Conservation (phyloP, 208 protist species). For the Leishmania arabica region DNA sequence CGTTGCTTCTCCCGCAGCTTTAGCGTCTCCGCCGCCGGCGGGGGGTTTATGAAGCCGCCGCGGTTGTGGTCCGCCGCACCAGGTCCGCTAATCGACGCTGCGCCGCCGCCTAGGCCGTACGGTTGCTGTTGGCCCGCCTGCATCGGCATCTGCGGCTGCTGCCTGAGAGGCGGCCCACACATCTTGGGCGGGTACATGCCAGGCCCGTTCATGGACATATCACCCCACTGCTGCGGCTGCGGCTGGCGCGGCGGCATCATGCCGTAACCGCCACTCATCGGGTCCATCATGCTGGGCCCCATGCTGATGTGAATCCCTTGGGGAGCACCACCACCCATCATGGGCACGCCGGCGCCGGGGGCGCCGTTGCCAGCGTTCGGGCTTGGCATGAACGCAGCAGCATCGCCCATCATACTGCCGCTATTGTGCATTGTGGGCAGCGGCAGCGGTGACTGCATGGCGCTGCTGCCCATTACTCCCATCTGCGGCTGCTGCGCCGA, state of each 20-base stretch:
- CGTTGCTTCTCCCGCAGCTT: conserved; percentile 83
- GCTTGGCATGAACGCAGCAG: conserved; percentile 1
- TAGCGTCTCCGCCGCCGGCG: conserved; percentile 58
- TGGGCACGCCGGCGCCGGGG: neutral
- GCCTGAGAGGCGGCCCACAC: neutral
- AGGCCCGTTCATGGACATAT: conserved; percentile 8
- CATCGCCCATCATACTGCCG: conserved; percentile 4
- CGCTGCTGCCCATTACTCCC: conserved; percentile 2
- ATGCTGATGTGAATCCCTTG: conserved; percentile 7
- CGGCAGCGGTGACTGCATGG: conserved; percentile 1
- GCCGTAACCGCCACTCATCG: conserved; percentile 7
- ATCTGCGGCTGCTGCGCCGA: conserved; percentile 1
- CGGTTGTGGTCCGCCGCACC: neutral
- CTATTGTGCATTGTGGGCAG: conserved; percentile 5
- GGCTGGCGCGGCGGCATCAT: neutral
- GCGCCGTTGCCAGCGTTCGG: neutral
- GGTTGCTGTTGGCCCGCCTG: neutral
- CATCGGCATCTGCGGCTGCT: neutral
- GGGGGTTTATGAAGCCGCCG: conserved; percentile 39
- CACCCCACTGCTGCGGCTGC: conserved; percentile 11
- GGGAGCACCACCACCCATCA: conserved; percentile 5
- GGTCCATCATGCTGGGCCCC: conserved; percentile 16
- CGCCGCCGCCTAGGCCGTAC: neutral
- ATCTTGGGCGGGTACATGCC: conserved; percentile 15
- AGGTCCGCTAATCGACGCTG: neutral